Evolutionary conservation across 2,329 filamentous ascomycete genomes (phyloP).

Genomic region (Cercospora berteroae): DNA sequence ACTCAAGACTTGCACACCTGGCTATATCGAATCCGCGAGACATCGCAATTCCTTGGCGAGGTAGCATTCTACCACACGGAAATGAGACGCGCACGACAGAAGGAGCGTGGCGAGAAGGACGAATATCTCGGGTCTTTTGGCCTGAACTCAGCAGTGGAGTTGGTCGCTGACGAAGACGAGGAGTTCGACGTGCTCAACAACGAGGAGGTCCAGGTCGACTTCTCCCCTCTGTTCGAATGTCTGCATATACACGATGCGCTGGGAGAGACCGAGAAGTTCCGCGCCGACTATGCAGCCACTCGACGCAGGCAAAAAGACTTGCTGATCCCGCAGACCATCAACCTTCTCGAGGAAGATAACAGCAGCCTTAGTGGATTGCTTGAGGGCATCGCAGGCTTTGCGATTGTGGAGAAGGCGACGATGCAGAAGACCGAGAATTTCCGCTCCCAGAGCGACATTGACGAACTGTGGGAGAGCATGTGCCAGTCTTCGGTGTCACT

Average conservation of each 20-base stretch:
- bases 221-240: slow-evolving; percentile 90
- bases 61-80: slow-evolving; percentile 97
- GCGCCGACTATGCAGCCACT: slow-evolving; percentile 86
- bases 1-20: slow-evolving; percentile 97
- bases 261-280: slow-evolving; percentile 87
- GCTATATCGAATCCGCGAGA: slow-evolving; percentile 92
- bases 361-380: slow-evolving; percentile 83
- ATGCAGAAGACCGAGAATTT: slow-evolving; percentile 83
- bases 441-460: slow-evolving; percentile 82
- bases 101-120: slow-evolving; percentile 74
- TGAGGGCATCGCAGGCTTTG: slow-evolving; percentile 92
- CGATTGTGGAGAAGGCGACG: slow-evolving; percentile 92
- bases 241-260: slow-evolving; percentile 95
- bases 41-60: slow-evolving; percentile 91
- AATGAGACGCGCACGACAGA: slow-evolving; percentile 76
- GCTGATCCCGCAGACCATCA: slow-evolving; percentile 72
- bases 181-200: slow-evolving; percentile 96
- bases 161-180: slow-evolving; percentile 91
- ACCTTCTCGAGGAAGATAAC: slow-evolving; percentile 77
- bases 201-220: slow-evolving; percentile 91
- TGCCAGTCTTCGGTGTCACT: slow-evolving; percentile 81
- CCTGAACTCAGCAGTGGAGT: slow-evolving; percentile 90
- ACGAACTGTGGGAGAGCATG: slow-evolving; percentile 98
- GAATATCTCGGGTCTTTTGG: slow-evolving; percentile 78
- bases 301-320: slow-evolving; percentile 89